phyloP scores from a whole-genome alignment of 1,284 basidiomycete genomes.

The Meripilus lineatus region DNA sequence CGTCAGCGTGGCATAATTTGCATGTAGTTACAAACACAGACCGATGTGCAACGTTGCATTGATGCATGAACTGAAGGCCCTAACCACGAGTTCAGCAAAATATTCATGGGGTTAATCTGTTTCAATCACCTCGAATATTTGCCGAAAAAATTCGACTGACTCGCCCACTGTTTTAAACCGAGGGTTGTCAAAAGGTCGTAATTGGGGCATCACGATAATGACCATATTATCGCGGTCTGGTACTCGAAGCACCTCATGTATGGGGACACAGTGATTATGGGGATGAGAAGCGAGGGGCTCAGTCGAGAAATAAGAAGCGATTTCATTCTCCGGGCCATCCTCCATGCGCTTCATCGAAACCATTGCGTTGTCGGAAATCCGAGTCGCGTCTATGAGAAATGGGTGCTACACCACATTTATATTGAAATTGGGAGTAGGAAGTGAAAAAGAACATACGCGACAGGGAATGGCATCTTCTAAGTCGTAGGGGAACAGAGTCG shows the following conservation, averaged over 20 bases:
- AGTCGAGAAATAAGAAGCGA: conserved; percentile 17
- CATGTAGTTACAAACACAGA: background rate
- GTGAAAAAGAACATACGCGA: too few species aligned
- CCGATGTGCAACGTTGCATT: conserved; percentile 7
- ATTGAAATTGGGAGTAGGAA: background rate
- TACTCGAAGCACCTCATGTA: conserved; percentile 19
- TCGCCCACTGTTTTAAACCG: conserved; percentile 24
- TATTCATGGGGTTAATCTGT: background rate
- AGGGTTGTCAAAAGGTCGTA: conserved; percentile 19
- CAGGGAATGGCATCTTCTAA: too few species aligned
- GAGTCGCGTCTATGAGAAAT: conserved; percentile 11
- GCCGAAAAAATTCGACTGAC: conserved; percentile 23
- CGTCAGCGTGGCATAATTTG: background rate
- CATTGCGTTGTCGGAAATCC: conserved; percentile 17
- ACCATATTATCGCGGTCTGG: conserved; percentile 10
- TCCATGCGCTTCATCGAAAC: conserved; percentile 11
- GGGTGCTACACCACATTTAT: background rate
- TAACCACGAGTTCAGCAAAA: background rate
- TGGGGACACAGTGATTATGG: conserved; percentile 23
- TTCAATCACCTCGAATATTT: conserved; percentile 24
- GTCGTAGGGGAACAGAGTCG: conserved; percentile 2
- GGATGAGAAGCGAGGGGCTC: conserved; percentile 16
- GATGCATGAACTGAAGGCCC: conserved; percentile 8
- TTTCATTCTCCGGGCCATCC: conserved; percentile 18
- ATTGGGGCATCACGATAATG: conserved; percentile 24